Evolutionary conservation across 345 rosid genomes (phyloP), one percentile per base, ranked within the genome.

Genomic region (Reutealis trisperma): DNA sequence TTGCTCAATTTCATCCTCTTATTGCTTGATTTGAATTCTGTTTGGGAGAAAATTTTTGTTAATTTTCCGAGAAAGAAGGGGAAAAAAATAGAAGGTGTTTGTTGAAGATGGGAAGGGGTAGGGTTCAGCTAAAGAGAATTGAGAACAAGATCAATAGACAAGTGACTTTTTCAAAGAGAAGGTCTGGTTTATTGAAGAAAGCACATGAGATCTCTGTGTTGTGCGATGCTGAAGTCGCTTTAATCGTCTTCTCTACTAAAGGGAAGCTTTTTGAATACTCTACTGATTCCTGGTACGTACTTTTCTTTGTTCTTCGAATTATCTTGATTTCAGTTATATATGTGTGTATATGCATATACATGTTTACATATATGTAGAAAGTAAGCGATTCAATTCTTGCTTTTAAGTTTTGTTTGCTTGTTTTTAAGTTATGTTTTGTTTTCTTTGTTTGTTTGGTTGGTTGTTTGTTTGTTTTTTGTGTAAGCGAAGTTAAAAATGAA

Each of bases 81-180:
- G 52, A 42, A 42, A 60, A 25, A 8, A 8, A 7, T 8, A 22
- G 32, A 8, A 41, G 22, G 15, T 66, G n/a, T 18, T 37, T 66
- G 2, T 54, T 5, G 24, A 72, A 72, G 37, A 77, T 75, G 81
- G 80, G 84, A 62, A 78, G 86, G 44, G 86, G 86, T 55, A 84
- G 86, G 84, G 90, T 89, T 74, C 87, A 89, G 86, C 63, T 89
- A 69, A 86, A 84, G 85, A 84, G 90, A 78, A 89, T 89, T 72
- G 93, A 89, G 86, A 89, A 89, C 89, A 87, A 89, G 82, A 89
- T 86, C 78, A 87, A 88, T 63, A 77, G 93, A 64, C 93, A 89
- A 71, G 93, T 87, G 42, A 89, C 93, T 11, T 89, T 89, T 70
- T 89, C 93, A 0, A 89, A 89, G 81, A 70, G 93, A 42, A 79